phyloP scores from a whole-genome alignment of 441 rosid genomes.

The Populus hybrid region DNA sequence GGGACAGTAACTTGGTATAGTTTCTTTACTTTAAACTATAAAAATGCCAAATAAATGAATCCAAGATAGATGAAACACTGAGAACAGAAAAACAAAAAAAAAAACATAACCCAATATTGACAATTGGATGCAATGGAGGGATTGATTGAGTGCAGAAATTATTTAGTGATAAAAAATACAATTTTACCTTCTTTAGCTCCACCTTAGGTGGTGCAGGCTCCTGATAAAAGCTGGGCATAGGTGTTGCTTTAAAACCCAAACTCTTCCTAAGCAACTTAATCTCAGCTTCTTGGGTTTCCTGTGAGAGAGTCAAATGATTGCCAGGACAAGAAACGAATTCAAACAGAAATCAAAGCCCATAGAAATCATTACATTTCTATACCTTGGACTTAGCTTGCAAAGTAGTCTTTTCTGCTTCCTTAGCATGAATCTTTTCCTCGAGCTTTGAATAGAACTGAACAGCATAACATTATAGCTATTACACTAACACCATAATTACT shows the following conservation, averaged over 20 bases:
- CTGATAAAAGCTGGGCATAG: slow-evolving; percentile 97
- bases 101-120: background rate
- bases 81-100: background rate
- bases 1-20: background rate
- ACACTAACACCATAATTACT: background rate
- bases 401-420: slow-evolving; percentile 66
- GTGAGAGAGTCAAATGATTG: slow-evolving; percentile 20
- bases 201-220: slow-evolving; percentile 87
- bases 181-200: slow-evolving; percentile 82
- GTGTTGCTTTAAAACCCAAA: slow-evolving; percentile 92
- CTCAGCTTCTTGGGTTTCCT: slow-evolving; percentile 99
- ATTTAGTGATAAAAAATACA: background rate
- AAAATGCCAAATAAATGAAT: background rate
- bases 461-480: slow-evolving; percentile 17
- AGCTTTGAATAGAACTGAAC: slow-evolving; percentile 85
- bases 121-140: background rate
- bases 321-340: slow-evolving; percentile 4
- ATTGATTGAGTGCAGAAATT: background rate
- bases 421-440: slow-evolving; percentile 93
- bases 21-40: background rate
- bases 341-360: slow-evolving; percentile 5
- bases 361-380: slow-evolving; percentile 14
- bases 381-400: slow-evolving; percentile 97
- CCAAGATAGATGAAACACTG: background rate
- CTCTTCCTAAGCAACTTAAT: slow-evolving; percentile 86